Base-by-base conservation (phyloP, 1,284 basidiomycete species). In the Pholiota adiposa region DNA sequence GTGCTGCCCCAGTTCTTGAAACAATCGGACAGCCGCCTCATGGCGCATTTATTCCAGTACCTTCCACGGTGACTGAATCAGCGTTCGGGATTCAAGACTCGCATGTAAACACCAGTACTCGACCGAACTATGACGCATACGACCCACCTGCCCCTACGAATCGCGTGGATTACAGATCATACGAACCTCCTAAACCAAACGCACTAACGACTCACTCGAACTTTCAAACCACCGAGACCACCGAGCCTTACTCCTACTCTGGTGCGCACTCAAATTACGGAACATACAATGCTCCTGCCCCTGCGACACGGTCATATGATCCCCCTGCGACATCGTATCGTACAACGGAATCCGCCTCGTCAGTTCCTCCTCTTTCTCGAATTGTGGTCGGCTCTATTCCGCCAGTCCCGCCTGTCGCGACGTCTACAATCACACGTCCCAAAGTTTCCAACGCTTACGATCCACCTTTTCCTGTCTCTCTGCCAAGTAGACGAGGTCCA, bases 381-480 rank as follows among this genome's bases (percentile, higher is more conserved):
- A 27, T 18, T 43, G 21, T 11, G 12, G 14, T n/a, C 2, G 19
- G 14, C 14, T 40, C 36, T 38, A 29, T 21, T 25, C 33, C 46
- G 16, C 61, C 49, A 55, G 67, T 44, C 23, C 71, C 72, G 46
- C 64, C 72, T 52, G 72, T 79, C 2, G 73, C 79, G 14, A 69
- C 77, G 4, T 74, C 79, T 33, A 75, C 61, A 64, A 73, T 74
- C 76, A 83, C 70, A 73, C 75, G 90, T 56, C 88, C 89, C 16
- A 89, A 86, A 71, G 75, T 84, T 19, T 79, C 77, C 19, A 90
- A 92, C 67, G 91, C 92, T 0, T 93, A 93, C 66, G 91, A 93
- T 64, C 91, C 91, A 14, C 91, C 91, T 25, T 82, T 93, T 57
- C 87, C 85, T 19, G 77, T 82, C 4, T 76, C 79, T 18, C 85